Conservation (phyloP, 225 moss, liverwort and hornwort species). For the Marchantia paleacea region DNA sequence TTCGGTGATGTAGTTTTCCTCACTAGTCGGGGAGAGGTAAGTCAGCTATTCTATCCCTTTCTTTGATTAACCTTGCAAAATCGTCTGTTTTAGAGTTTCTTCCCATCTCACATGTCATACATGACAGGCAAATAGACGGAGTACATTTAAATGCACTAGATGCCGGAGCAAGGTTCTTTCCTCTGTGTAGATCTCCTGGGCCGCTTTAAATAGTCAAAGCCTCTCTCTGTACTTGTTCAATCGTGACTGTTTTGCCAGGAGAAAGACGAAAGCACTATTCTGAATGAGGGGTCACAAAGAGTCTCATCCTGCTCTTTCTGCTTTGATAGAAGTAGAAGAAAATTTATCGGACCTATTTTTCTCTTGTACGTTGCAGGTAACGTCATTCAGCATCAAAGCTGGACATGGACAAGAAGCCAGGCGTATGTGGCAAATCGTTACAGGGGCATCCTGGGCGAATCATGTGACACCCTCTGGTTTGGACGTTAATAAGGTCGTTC, state of each 20-base stretch:
- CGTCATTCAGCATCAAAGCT: conserved; percentile 62
- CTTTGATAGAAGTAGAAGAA: not conserved
- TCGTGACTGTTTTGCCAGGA: not conserved
- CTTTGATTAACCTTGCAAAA: not conserved
- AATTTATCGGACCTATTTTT: not conserved
- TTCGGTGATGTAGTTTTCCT: conserved; percentile 93
- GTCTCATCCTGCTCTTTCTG: not conserved
- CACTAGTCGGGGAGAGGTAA: conserved; percentile 89
- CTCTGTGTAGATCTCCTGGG: not conserved
- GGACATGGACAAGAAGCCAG: conserved; percentile 62
- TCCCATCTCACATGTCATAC: no score
- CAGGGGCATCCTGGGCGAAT: conserved; percentile 75
- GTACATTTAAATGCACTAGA: not conserved
- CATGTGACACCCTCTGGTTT: conserved; percentile 41
- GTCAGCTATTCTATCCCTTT: not conserved
- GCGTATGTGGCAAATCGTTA: conserved; percentile 79
- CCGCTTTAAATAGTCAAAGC: not conserved
- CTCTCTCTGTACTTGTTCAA: not conserved
- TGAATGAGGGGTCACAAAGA: not conserved
- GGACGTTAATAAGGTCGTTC: conserved; percentile 39
- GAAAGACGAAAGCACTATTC: not conserved
- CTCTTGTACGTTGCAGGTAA: conserved; percentile 49
- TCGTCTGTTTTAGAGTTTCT: not conserved
- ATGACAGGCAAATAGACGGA: no score
- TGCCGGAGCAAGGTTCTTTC: not conserved